Base-by-base conservation (phyloP, 371 early-diverging fungal genomes). In the Basidiobolus meristosporus region DNA sequence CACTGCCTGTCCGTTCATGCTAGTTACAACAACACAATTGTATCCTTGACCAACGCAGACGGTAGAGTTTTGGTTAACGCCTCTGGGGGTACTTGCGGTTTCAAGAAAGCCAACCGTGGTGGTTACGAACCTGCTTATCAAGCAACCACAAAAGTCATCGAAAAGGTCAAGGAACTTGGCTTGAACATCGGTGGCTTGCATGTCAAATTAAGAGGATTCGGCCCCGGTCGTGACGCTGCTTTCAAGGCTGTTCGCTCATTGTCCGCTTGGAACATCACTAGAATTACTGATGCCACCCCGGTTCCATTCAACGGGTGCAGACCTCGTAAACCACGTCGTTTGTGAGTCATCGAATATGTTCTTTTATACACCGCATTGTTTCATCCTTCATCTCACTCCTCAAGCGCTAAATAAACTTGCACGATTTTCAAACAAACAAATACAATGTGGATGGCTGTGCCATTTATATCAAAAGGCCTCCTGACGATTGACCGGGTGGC, bases 91-190 rank as follows among this genome's bases (percentile, higher is more conserved):
- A 68, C 68, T 4, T 78, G 77, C 10, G 89, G 89, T 23, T 79
- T 91, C 46, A 82, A 78, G 41, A 90, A 90, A 57, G 77, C 91
- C 11, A 70, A 76, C 39, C 73, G 95, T 10, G 75, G 84, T 40
- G 88, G 88, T 9, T 78, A 73, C 51, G 95, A 93, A 59, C 86
- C 88, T 15, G 92, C 88, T 5, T 89, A 87, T 55, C 90, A 85
- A 65, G 86, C 90, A n/a, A 78, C 84, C 30, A 43, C 63, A 38
- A 70, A 77, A 50, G 41, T 90, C 36, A 57, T 79, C 41, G 67
- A 68, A 19, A 74, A 70, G 42, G 68, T 69, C 43, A 54, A 67
- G 42, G 71, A 74, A 48, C 69, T 66, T 53, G 68, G 67, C 17
- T 61, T 80, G 22, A 63, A 62, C 32, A 61, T 77, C 17, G 50